A percentile compares a stretch with the other conserved stretches of the same genome.
phyloP scores from a whole-genome alignment of 1,284 basidiomycete species.

The Coniferiporia weirii region DNA sequence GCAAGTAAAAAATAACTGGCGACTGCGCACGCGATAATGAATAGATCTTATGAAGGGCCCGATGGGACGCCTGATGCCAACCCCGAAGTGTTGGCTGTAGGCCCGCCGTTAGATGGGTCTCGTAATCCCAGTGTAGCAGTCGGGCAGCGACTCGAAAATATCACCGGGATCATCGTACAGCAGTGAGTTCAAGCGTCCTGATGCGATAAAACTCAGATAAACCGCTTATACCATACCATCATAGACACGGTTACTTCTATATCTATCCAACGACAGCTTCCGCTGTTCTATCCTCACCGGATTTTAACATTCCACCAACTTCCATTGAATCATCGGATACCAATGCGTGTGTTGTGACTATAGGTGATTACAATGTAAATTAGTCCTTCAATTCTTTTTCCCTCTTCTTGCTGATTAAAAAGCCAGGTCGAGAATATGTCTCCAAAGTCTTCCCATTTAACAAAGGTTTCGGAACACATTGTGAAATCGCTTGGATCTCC shows the following conservation, averaged over 20 bases:
- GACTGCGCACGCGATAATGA: too few species aligned
- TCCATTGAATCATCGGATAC: slow-evolving; percentile 30
- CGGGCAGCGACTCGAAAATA: slow-evolving; percentile 44
- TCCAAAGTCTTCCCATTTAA: slow-evolving; percentile 40
- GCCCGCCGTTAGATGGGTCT: slow-evolving; percentile 50
- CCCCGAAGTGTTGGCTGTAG: slow-evolving; percentile 51
- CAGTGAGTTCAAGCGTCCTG: slow-evolving; percentile 33
- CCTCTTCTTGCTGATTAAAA: too few species aligned
- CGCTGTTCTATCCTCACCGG: slow-evolving; percentile 36
- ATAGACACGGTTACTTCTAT: slow-evolving; percentile 49
- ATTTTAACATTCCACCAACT: slow-evolving; percentile 33
- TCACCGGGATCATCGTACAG: slow-evolving; percentile 53
- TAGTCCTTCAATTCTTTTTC: slow-evolving; percentile 10
- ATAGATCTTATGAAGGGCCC: slow-evolving; percentile 41
- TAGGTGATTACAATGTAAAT: slow-evolving; percentile 57
- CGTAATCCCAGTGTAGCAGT: slow-evolving; percentile 45
- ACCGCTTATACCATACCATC: background rate
- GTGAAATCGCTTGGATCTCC: slow-evolving; percentile 46
- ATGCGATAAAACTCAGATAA: too few species aligned
- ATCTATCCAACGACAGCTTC: slow-evolving; percentile 54
- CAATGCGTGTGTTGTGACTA: slow-evolving; percentile 44
- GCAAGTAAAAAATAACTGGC: slow-evolving; percentile 23
- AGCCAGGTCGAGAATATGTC: slow-evolving; percentile 53
- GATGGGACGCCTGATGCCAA: slow-evolving; percentile 57
- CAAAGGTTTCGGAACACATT: slow-evolving; percentile 48